A percentile compares a stretch with the other conserved stretches of the same genome.
Conservation (phyloP, 2,329 filamentous ascomycete species). For the Fusarium temperatum region DNA sequence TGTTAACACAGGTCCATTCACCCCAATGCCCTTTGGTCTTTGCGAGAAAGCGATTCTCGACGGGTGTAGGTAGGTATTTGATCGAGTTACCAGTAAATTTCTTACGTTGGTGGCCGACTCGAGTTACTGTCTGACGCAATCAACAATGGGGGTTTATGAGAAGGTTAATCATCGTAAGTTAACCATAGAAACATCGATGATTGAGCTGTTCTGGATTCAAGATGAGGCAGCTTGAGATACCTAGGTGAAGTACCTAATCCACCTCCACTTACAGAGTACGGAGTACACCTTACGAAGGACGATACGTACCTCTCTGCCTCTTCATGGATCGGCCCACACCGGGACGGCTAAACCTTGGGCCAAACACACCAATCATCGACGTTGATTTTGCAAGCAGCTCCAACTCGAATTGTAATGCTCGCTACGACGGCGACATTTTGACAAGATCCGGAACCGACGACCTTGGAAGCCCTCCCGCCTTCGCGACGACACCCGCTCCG, state of each 20-base stretch:
- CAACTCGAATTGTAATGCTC: slow-evolving; percentile 37
- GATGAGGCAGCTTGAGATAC: not conserved
- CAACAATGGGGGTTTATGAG: not conserved
- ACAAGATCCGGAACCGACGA: slow-evolving; percentile 41
- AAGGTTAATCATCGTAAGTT: not conserved
- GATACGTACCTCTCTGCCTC: slow-evolving; percentile 18
- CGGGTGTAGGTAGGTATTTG: not conserved
- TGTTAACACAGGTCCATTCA: slow-evolving; percentile 15
- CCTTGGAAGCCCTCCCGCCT: slow-evolving; percentile 37
- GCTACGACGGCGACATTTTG: slow-evolving; percentile 48
- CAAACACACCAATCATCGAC: slow-evolving; percentile 44
- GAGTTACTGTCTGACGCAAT: not conserved
- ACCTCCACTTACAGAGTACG: not conserved
- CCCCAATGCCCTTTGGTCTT: not conserved
- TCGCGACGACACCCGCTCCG: slow-evolving; percentile 26
- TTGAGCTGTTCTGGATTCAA: not conserved
- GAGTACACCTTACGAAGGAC: not conserved
- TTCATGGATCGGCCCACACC: not conserved
- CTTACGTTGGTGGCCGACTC: not conserved
- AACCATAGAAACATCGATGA: not conserved
- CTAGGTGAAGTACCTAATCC: not conserved
- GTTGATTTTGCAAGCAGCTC: slow-evolving; percentile 49
- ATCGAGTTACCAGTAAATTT: slow-evolving; percentile 10
- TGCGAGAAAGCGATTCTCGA: not conserved
- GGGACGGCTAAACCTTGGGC: slow-evolving; percentile 23